phyloP scores from a whole-genome alignment of 371 early-diverging fungal species.

The Basidiobolus meristosporus region DNA sequence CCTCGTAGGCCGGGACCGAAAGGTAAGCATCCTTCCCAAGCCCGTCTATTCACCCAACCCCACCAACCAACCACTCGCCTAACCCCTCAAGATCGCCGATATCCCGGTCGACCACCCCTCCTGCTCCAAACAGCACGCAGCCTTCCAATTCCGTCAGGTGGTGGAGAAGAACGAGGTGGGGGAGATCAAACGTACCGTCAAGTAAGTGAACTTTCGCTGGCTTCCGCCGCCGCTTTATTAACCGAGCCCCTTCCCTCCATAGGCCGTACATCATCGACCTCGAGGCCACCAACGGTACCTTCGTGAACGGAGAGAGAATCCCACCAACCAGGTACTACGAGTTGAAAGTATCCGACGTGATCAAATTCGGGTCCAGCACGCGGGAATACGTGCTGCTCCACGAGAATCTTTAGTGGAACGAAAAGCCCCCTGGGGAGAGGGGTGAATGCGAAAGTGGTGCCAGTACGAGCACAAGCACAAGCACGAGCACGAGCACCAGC shows the following conservation, averaged over 20 bases:
- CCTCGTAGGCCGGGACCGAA: conserved; percentile 74
- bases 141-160: conserved; percentile 59
- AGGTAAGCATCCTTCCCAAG: conserved; percentile 18
- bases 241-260: too few relatives aligned
- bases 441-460: too few relatives aligned
- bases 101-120: conserved; percentile 80
- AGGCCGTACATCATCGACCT: conserved; percentile 90
- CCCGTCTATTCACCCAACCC: too few relatives aligned
- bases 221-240: too few relatives aligned
- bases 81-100: conserved; percentile 49
- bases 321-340: conserved; percentile 67
- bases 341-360: conserved; percentile 52
- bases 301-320: conserved; percentile 57
- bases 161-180: conserved; percentile 10
- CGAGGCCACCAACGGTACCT: conserved; percentile 79
- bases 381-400: conserved; percentile 80
- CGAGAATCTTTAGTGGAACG: too few relatives aligned
- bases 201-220: conserved; percentile 22
- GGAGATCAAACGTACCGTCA: conserved; percentile 14
- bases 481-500: too few relatives aligned
- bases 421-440: too few relatives aligned
- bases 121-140: conserved; percentile 80
- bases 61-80: background rate
- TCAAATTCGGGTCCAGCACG: conserved; percentile 76
- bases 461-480: too few relatives aligned